Evolutionary conservation across 163 green algal species (phyloP), one percentile per base, ranked within the genome.

Genomic region (Chloroidium sp.): DNA sequence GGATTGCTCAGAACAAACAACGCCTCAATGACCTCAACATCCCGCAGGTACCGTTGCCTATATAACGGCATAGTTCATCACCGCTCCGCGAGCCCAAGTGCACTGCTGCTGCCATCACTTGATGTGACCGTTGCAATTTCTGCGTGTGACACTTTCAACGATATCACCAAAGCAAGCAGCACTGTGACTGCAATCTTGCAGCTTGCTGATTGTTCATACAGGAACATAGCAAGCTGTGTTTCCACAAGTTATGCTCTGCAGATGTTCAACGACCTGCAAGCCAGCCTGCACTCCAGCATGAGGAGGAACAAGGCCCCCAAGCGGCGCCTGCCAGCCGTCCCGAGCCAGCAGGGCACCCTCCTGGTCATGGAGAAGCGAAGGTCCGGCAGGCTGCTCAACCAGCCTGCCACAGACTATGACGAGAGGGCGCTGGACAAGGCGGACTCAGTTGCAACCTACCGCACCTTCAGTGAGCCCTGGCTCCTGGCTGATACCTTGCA

Each of bases 391-490:
- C 69, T 83, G 57, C 79, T 80, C 6, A 85, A 85, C 69, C 76
- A 81, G 10, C 78, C 85, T 4, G 82, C 80, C 4, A 62, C 76
- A 2, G 84, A 85, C 81, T 90, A 90, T 78, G 87, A 85, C 69
- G 87, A 90, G 64, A 81, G 74, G 8, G 85, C 76, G 1, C 80
- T 87, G n/a, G 77, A 84, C 58, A 58, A 77, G 59, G 77, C 61
- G 58, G 80, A 6, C 3, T 12, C 59, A 10, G 4, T 14, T 67
- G 64, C 3, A 10, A 59, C 3, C 62, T 80, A 61, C 76, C 12
- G 59, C 59, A 8, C 60, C 78, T 69, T 58, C n/a, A 68, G 69
- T 2, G 12, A 64, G 4, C 36, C 61, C 10, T 2, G 60, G 61
- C 61, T 76, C 2, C 62, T 75, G 69, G 2, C 8, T 59, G 36